phyloP scores from a whole-genome alignment of 2,329 filamentous ascomycete species.

The Chaetomium strumarium region DNA sequence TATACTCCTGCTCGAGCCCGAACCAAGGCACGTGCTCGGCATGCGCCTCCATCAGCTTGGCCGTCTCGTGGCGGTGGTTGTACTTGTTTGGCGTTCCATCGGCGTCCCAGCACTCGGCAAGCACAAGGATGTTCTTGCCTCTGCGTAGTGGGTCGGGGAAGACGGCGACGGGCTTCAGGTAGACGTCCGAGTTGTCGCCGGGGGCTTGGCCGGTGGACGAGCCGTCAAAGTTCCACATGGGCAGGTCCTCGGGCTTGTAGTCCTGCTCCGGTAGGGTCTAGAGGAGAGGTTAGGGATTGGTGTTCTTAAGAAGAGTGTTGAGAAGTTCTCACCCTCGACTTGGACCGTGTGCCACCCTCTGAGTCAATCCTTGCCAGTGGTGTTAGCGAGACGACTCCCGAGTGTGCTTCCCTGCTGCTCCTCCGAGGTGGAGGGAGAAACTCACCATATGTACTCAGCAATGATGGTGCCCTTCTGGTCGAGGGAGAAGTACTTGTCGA shows the following conservation, averaged over 20 bases:
- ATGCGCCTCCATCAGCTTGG: slow-evolving; percentile 84
- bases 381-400: neutral
- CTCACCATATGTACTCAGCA: slow-evolving; percentile 82
- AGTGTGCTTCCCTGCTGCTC: neutral
- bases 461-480: slow-evolving; percentile 85
- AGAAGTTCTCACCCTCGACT: slow-evolving; percentile 73
- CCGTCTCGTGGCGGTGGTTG: slow-evolving; percentile 93
- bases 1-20: slow-evolving; percentile 91
- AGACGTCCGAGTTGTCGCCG: slow-evolving; percentile 95
- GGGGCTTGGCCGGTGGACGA: slow-evolving; percentile 90
- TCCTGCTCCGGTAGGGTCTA: slow-evolving; percentile 47
- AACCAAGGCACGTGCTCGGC: slow-evolving; percentile 88
- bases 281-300: neutral
- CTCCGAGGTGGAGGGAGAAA: neutral
- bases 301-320: slow-evolving; percentile 22
- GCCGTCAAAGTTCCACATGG: slow-evolving; percentile 46
- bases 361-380: slow-evolving; percentile 61
- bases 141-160: slow-evolving; percentile 69
- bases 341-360: slow-evolving; percentile 78
- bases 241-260: slow-evolving; percentile 48
- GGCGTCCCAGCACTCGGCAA: slow-evolving; percentile 72
- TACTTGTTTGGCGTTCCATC: slow-evolving; percentile 90
- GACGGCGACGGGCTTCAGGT: slow-evolving; percentile 75
- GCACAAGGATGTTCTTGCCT: slow-evolving; percentile 51
- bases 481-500: slow-evolving; percentile 86